Conservation (phyloP, 2,329 filamentous ascomycete genomes). For the Ambrosiella cleistominuta region DNA sequence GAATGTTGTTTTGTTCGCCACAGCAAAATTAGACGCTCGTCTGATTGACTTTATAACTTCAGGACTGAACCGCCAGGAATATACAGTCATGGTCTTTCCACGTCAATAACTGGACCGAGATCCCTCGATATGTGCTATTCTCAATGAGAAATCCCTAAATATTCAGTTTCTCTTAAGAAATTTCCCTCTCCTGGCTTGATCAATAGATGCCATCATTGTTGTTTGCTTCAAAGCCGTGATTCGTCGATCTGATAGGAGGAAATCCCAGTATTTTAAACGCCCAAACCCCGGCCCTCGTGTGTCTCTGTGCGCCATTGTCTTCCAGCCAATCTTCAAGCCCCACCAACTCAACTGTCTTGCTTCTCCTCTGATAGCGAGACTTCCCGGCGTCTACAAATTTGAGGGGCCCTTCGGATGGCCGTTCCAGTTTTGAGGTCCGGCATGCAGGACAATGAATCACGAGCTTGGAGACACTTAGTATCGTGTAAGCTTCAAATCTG, state of each 20-base stretch:
- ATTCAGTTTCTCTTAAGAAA: not conserved
- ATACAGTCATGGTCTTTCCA: too few species aligned
- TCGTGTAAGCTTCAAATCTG: not conserved
- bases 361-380: too few species aligned
- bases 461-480: not conserved
- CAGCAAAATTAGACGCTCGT: not conserved
- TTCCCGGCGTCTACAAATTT: not conserved
- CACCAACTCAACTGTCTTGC: too few species aligned
- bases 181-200: not conserved
- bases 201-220: not conserved
- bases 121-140: too few species aligned
- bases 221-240: not conserved
- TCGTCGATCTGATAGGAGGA: not conserved
- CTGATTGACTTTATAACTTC: not conserved
- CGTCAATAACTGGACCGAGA: too few species aligned
- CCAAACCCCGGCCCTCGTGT: not conserved
- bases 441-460: not conserved
- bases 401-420: not conserved
- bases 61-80: too few species aligned
- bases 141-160: too few species aligned
- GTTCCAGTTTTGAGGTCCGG: not conserved
- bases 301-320: not conserved
- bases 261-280: not conserved
- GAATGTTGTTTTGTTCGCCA: too few species aligned
- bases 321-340: too few species aligned